Evolutionary conservation across 352 stramenopile species (phyloP).

Genomic region (Globisporangium nagaii): DNA sequence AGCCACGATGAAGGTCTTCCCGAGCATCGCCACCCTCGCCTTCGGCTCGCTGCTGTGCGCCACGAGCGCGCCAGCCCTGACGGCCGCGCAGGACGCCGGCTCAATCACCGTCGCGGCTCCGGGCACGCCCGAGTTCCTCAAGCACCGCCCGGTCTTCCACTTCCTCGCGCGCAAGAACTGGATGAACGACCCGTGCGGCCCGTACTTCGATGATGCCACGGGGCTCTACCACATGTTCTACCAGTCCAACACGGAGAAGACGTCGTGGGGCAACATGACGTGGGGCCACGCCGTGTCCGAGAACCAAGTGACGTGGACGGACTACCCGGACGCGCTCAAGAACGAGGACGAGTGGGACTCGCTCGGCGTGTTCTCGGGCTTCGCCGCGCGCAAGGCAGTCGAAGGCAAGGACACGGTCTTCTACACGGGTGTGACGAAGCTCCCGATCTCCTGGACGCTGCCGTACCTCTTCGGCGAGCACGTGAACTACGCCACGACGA

Average conservation of each 20-base stretch:
- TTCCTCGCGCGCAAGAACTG: constrained; percentile 62
- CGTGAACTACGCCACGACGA: constrained; percentile 57
- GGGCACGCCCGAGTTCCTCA: constrained; percentile 35
- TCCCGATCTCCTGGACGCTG: constrained; percentile 27
- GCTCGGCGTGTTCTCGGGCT: constrained; percentile 73
- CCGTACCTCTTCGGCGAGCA: constrained; percentile 65
- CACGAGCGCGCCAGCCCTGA: background rate
- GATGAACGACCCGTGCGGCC: constrained; percentile 81
- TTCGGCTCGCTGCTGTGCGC: constrained; percentile 8
- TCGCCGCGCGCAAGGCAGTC: constrained; percentile 47
- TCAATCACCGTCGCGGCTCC: constrained; percentile 19
- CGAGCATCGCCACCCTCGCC: constrained; percentile 14
- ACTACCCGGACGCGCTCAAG: constrained; percentile 54
- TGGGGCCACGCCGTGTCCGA: constrained; percentile 72
- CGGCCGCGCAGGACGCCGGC: constrained; percentile 8
- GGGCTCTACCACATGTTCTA: constrained; percentile 79
- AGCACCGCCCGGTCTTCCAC: constrained; percentile 60
- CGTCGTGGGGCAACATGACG: constrained; percentile 65
- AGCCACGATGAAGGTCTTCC: constrained; percentile 23
- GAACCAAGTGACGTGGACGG: constrained; percentile 66
- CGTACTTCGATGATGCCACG: constrained; percentile 60
- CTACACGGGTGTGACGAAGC: constrained; percentile 23
- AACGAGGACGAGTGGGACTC: constrained; percentile 62
- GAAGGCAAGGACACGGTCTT: constrained; percentile 64
- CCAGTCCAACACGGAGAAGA: constrained; percentile 59